Evolutionary conservation across 2,329 filamentous ascomycete genomes (phyloP), one percentile per base, ranked within the genome.

Genomic region (Zymoseptoria crescenta): DNA sequence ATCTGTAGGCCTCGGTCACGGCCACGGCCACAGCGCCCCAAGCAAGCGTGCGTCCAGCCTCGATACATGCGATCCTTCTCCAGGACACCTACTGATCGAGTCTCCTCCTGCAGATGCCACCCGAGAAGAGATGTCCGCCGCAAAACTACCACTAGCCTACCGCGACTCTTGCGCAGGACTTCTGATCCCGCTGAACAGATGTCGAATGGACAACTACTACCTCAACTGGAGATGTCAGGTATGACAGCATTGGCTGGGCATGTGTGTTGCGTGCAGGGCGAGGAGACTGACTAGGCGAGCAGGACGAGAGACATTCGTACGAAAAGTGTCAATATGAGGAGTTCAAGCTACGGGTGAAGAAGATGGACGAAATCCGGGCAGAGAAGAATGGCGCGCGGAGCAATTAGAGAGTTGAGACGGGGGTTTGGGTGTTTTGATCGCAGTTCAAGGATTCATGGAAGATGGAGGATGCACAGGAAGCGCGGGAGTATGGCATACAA

Each of bases 301-400:
- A 97, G 94, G 86, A 91, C 75, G 94, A 99, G 82, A 83, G 94
- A 80, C 94, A 99, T 79, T 88, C 87, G 72, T 99, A 99, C 82
- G 94, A 99, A 76, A 97, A 97, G 77, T 99, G 94, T 84, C 94
- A 99, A 74, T 99, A 99, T 78, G 89, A 89, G 65, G 94, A 97
- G 76, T 99, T 99, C 83, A 96, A 96, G 86, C 91, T 93, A 83
- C 87, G 94, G 60, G 94, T 99, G 65, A 90, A 88, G 73, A 97
- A 96, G 86, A 99, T 99, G 94, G 86, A 97, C 71, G 92, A 99
- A 81, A 79, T 99, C 73, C 84, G 91, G 73, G 92, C 85, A 67
- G 86, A 89, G 61, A 96, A 95, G 83, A 85, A 79, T 60, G 91
- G 90, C 62, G 86, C 83, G 71, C 85, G 93, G 76, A 95, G 89